These are phyloP conservation scores for Pseudogymnoascus sp. DNA, from an alignment of 2,329 filamentous ascomycete species.

Conservation along the genomic window DNA sequence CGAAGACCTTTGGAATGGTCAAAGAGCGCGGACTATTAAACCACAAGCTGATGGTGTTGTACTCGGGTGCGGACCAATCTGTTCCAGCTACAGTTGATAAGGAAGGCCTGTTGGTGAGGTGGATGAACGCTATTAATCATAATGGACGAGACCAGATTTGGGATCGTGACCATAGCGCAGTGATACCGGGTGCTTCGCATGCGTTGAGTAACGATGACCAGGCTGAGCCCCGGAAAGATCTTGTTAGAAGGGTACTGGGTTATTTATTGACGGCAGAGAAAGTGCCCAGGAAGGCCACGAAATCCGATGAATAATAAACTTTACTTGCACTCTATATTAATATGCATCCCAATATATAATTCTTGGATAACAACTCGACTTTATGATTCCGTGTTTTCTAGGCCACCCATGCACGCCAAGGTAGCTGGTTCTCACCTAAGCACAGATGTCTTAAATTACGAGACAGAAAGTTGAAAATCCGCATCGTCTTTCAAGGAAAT, in stretches of 20 bases:
- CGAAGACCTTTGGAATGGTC: conserved; percentile 48
- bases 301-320: background rate
- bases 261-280: conserved; percentile 14
- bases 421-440: too few species aligned
- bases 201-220: conserved; percentile 42
- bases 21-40: conserved; percentile 30
- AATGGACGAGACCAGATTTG: conserved; percentile 32
- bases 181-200: conserved; percentile 42
- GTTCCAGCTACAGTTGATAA: conserved; percentile 39
- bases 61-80: conserved; percentile 40
- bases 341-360: background rate
- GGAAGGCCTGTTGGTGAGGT: conserved; percentile 34
- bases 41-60: conserved; percentile 36
- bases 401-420: background rate
- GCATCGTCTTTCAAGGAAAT: background rate
- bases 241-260: conserved; percentile 16
- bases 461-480: background rate
- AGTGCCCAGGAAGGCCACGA: background rate
- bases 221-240: conserved; percentile 29
- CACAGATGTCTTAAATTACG: background rate
- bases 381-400: background rate
- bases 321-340: background rate
- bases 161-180: conserved; percentile 40
- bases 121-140: conserved; percentile 35
- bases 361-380: background rate